Base-by-base conservation (phyloP, 495 filamentous ascomycete genomes). In the Aspergillus hancockii region DNA sequence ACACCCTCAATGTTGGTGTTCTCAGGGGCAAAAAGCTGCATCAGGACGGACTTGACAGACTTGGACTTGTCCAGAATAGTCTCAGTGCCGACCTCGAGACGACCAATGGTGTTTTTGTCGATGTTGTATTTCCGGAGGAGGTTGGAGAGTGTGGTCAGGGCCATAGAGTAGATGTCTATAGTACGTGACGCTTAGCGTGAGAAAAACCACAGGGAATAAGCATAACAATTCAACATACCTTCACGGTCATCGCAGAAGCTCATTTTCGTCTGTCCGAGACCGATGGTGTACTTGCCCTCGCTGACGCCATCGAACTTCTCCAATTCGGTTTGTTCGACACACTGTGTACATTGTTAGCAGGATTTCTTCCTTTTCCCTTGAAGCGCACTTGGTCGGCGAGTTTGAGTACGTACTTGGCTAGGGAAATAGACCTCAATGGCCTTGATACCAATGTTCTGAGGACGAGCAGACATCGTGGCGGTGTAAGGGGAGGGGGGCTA, bases 381-480 rank as follows among this genome's bases (percentile, higher is more conserved):
- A 10, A 46, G 12, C 8, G 51, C 59, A 57, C 18, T 49, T n/a
- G 4, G 12, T 8, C 2, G 7, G 19, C 19, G 30, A 8, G 50
- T 50, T 40, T 3, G 6, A 25, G 55, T 0, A 31, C 89, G 60
- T 78, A 96, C 94, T 87, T 97, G 94, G 74, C 84, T 90, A 55
- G 94, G 94, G 74, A 96, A 96, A 79, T 98, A 98, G 73, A 98
- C 88, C 81, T 98, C 94, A 77, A 98, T 94, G 91, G 90, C 94
- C 84, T 98, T 98, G 77, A 98, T 96, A 85, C 94, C 94, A 71
- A 98, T 90, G 79, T 97, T 98, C 75, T 93, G 87, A 58, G 94
- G 91, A 74, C 91, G 90, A 63, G 90, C 68, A 68, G 90, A 85
- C 94, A 97, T 98, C 66, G 64, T 88, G 78, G 65, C 63, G 69